Base-by-base conservation (phyloP, 2,329 filamentous ascomycete genomes). In the Fusarium veterinarium region DNA sequence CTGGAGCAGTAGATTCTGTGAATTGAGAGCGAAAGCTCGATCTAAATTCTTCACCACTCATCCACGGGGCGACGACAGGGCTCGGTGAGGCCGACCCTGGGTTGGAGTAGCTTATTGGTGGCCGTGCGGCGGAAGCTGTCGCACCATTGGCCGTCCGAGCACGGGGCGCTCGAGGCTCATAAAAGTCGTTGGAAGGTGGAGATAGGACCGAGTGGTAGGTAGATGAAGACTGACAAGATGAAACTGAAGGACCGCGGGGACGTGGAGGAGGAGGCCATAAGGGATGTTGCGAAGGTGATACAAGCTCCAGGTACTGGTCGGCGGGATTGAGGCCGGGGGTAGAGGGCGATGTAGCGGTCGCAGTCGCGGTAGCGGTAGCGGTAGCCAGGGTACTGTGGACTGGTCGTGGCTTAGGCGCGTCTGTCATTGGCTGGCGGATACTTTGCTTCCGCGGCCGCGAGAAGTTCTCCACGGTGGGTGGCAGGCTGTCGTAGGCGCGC, bases 391-490 rank as follows among this genome's bases (percentile, higher is more conserved):
- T 63, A 52, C 56, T 62, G 42, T 71, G 71, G 59, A 49, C 59
- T 33, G 75, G 77, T 48, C 78, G 80, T 41, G 79, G 73, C 49
- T 78, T 81, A 66, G 76, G 69, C 48, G 77, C 72, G 37, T 85
- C 83, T 53, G 78, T 74, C 48, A 79, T 78, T 57, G 82, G 77
- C 68, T 86, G 85, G 62, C 83, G 84, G 67, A 88, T 83, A 77
- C 88, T 90, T 42, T 83, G 81, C 68, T 88, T 88, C 64, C 88
- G 83, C 45, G 88, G 88, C 42, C 88, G 84, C n/a, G 88, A 90
- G 77, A 90, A 90, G 79, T 90, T 90, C 75, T 86, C 86, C 49
- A 88, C 82, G 49, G 79, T 76, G 41, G 88, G 81, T 51, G 79
- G 76, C 72, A 81, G 80, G 58, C 76, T 78, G 52, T 83, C 81